Conservation (phyloP, 2,329 filamentous ascomycete genomes). For the Aspergillus sp. region DNA sequence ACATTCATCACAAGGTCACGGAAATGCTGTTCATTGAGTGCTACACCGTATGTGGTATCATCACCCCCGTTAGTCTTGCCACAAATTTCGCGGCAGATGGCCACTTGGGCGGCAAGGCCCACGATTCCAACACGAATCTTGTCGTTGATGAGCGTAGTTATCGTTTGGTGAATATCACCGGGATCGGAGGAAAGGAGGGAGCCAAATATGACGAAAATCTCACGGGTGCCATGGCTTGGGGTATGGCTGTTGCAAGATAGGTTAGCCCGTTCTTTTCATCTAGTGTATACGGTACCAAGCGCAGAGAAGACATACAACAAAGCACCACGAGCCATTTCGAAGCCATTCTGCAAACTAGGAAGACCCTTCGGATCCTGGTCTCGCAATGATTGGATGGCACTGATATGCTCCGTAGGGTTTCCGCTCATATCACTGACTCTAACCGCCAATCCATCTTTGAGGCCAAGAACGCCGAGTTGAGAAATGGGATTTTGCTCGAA, state of each 20-base stretch:
- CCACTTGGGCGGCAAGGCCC: constrained; percentile 85
- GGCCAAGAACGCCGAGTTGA: constrained; percentile 87
- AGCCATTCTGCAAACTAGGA: constrained; percentile 85
- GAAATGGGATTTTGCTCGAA: constrained; percentile 99
- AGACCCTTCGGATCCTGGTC: constrained; percentile 70
- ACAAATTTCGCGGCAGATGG: constrained; percentile 88
- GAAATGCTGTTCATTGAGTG: constrained; percentile 83
- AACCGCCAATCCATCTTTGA: constrained; percentile 87
- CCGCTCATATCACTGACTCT: constrained; percentile 86
- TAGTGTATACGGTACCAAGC: not conserved
- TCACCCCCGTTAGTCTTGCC: constrained; percentile 83
- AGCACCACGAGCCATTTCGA: constrained; percentile 90
- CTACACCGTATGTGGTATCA: constrained; percentile 71
- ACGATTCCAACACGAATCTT: constrained; percentile 86
- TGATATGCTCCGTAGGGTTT: constrained; percentile 85
- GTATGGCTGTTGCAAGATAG: constrained; percentile 63
- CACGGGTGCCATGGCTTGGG: constrained; percentile 87
- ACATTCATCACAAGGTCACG: constrained; percentile 83
- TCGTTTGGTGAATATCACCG: constrained; percentile 91
- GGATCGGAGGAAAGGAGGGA: constrained; percentile 89
- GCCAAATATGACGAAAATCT: constrained; percentile 89
- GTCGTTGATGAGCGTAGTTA: constrained; percentile 74
- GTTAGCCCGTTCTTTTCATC: constrained; percentile 3
- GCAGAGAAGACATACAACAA: constrained; percentile 64
- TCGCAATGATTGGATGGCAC: constrained; percentile 68